Conservation (phyloP, 148 eudicot genomes). For the Pouteria glomerata region DNA sequence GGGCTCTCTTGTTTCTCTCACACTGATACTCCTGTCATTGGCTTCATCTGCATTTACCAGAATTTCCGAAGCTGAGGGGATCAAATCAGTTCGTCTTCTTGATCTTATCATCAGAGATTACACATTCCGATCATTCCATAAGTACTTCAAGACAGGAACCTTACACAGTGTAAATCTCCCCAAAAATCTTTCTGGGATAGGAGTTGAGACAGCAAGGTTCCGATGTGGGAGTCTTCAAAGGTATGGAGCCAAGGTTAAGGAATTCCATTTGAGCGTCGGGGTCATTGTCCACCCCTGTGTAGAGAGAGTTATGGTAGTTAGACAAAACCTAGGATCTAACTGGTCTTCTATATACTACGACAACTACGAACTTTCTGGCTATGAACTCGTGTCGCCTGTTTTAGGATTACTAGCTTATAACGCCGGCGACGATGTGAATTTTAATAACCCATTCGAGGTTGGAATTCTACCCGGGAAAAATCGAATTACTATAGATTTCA, state of each 20-base stretch:
- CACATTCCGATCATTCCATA: constrained; percentile 41
- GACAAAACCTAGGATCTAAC: constrained; percentile 52
- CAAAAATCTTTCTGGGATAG: constrained; percentile 57
- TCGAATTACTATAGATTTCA: constrained; percentile 60
- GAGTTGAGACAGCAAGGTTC: constrained; percentile 39
- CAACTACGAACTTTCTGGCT: constrained; percentile 49
- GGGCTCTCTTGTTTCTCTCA: constrained; percentile 42
- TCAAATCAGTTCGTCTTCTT: constrained; percentile 56
- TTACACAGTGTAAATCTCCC: constrained; percentile 47
- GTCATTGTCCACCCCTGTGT: constrained; percentile 58
- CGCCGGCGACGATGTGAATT: constrained; percentile 39
- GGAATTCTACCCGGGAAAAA: constrained; percentile 36
- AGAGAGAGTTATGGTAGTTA: constrained; percentile 61
- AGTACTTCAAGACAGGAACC: constrained; percentile 45
- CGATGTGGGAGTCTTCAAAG: constrained; percentile 81
- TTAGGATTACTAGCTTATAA: constrained; percentile 76
- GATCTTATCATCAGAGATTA: constrained; percentile 72
- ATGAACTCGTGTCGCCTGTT: constrained; percentile 67
- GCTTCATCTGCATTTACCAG: constrained; percentile 18
- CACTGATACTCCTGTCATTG: constrained; percentile 21
- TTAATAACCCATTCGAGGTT: constrained; percentile 56
- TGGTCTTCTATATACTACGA: constrained; percentile 57
- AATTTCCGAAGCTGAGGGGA: constrained; percentile 24
- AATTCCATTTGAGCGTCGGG: constrained; percentile 50
- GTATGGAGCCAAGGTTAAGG: constrained; percentile 60